Base-by-base conservation (phyloP, 1,284 basidiomycete genomes). In the Puccinia hordei region DNA sequence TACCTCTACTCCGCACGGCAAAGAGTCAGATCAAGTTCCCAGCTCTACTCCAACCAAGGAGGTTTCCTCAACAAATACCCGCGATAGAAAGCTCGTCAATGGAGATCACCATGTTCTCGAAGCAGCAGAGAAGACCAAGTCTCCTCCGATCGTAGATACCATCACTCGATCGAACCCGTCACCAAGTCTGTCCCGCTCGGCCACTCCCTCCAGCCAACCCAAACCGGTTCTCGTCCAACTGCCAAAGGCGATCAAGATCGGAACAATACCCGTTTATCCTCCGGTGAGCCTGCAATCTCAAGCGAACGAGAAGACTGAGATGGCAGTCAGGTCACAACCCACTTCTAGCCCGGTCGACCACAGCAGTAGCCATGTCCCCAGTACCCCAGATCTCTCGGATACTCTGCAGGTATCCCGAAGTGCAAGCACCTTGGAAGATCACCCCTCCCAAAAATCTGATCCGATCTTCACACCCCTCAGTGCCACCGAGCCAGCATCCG, bases 211-310 rank as follows among this genome's bases (percentile, higher is more conserved):
- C 44, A 51, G 30, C 33, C 44, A 72, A n/a, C 22, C 44, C 12
- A 6, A 72, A 12, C 46, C 69, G 24, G 49, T 72, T 35, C 38
- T 75, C 38, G 73, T 75, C n/a, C 55, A 75, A 49, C 59, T 75
- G 9, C 73, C 73, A 8, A 75, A 44, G 38, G 27, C 73, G 33
- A 61, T 75, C 57, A 75, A 75, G 73, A 75, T 75, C 59, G 73
- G 73, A 15, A 75, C 73, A 41, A 75, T 75, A 46, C 73, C 73
- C 41, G 73, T 75, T 41, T 75, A 75, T 46, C 73, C 51, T 44
- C 51, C 69, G 10, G 41, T 19, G 33, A 30, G 30, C 33, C 22
- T 35, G 27, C 53, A 75, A 12, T 63, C 73, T 2, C 30, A 17
- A 24, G 30, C 44, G 38, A 49, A 24, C 24, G 44, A 72, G 51